Conservation (phyloP, 306 rosid species). For the Phaseolus lunatus region DNA sequence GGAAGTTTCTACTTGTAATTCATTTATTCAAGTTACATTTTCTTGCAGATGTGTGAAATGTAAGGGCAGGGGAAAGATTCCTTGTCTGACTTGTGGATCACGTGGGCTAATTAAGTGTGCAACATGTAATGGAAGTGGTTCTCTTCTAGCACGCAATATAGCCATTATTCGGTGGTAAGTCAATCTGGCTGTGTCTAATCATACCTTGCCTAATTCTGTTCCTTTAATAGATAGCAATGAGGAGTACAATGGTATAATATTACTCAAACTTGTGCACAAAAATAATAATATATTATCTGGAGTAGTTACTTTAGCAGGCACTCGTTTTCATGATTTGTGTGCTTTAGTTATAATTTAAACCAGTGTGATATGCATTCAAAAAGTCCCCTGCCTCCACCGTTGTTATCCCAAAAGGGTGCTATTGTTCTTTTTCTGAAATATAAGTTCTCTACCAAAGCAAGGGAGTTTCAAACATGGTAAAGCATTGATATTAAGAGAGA, state of each 20-base stretch:
- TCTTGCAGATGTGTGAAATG: conserved; percentile 88
- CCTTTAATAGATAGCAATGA: conserved; percentile 4
- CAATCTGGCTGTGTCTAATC: conserved; percentile 20
- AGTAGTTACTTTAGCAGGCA: conserved; percentile 18
- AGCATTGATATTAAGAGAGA: not conserved
- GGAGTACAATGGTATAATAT: not conserved
- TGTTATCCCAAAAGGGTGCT: not conserved
- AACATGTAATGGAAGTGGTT: conserved; percentile 76
- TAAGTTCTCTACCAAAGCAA: not conserved
- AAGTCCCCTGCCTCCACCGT: not conserved
- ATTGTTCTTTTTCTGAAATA: not conserved
- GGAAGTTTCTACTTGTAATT: conserved; percentile 29
- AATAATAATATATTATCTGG: conserved; percentile 23
- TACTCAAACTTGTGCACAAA: conserved; percentile 10
- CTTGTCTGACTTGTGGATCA: conserved; percentile 86
- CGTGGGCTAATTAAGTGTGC: conserved; percentile 78
- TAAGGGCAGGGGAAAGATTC: conserved; percentile 80
- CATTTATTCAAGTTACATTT: conserved; percentile 32
- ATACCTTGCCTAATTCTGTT: not conserved
- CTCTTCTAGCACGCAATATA: conserved; percentile 66
- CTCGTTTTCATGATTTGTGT: not conserved
- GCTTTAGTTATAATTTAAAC: conserved; percentile 13
- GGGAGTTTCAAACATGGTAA: conserved; percentile 19
- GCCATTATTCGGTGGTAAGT: conserved; percentile 87
- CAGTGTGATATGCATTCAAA: not conserved